Base-by-base conservation (phyloP, 2,329 filamentous ascomycete species). In the Epichloe sp. region DNA sequence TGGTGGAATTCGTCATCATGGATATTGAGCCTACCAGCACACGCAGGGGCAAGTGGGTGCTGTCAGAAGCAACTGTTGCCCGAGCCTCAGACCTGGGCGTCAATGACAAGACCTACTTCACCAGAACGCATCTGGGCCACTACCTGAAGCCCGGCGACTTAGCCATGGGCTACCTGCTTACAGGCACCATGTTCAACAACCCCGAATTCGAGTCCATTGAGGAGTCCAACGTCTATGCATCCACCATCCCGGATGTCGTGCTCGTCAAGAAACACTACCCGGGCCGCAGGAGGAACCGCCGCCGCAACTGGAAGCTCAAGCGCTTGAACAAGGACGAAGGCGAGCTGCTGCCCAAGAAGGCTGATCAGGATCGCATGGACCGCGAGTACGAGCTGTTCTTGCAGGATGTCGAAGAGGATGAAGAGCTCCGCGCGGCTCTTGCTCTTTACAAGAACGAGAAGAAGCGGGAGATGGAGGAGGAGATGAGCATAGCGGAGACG, bases 261-360 rank as follows among this genome's bases (percentile, higher is more conserved):
- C 77, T 98, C 3, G 88, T 98, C 66, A 97, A 95, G 88, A 98
- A 98, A 70, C 83, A 88, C 76, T 98, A 94, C 71, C 82, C 85
- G 54, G 82, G 87, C 60, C 85, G 86, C 70, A 83, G 86, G 74
- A 95, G 91, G 79, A 70, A 70, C 61, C 84, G 82, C 74, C 78
- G 76, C 68, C 83, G 94, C 59, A 87, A 87, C 75, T 98, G 93
- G 93, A 86, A 85, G 67, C 81, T 98, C 67, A 94, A 87, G 80
- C 88, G 93, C 62, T 91, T 98, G 86, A 78, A 78, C 57, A 85
- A 82, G 70, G 90, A 97, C 56, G 88, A 96, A 65, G 85, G 86
- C 58, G 91, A 96, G 57, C 77, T 94, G 66, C 71, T 90, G 56
- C 87, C 88, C 37, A 84, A 87, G 73, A 88, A 95, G 71, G 76